A percentile compares a stretch with the other conserved stretches of the same genome.
Evolutionary conservation across 192 early-diverging fungal genomes (phyloP).

Genomic region (Linnemannia schmuckeri): DNA sequence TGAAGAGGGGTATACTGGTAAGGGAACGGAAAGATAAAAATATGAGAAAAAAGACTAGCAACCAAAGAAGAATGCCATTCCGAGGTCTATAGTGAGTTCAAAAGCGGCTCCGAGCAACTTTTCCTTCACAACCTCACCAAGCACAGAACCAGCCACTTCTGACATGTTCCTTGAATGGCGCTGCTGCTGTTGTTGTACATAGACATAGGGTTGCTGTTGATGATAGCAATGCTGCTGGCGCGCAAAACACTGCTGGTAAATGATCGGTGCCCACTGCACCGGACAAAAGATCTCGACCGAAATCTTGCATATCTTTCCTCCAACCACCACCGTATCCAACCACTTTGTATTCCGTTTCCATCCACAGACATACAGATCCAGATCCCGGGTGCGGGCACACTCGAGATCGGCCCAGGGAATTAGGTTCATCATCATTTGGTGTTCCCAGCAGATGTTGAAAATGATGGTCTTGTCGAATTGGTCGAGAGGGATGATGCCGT

Average conservation of each 20-base stretch:
- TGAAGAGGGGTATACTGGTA: background rate
- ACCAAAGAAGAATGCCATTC: background rate
- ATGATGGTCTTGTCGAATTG: background rate
- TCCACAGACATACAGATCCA: background rate
- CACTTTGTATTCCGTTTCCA: background rate
- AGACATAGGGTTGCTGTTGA: background rate
- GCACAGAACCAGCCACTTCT: background rate
- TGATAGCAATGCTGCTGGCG: background rate
- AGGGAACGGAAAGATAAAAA: background rate
- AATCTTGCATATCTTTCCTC: background rate
- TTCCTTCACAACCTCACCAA: background rate
- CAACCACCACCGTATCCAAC: background rate
- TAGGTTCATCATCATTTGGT: background rate
- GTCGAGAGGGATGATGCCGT: background rate
- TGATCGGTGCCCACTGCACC: background rate
- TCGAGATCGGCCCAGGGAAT: background rate
- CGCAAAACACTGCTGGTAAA: background rate
- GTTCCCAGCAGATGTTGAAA: background rate
- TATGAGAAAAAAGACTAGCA: background rate
- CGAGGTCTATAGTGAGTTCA: background rate
- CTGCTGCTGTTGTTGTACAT: background rate
- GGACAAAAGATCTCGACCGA: conserved; percentile 1
- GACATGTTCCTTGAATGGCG: background rate
- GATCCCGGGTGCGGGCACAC: background rate
- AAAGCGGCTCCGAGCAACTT: background rate